Percentiles rank a stretch among this genome's conserved stretches.
phyloP scores from a whole-genome alignment of 192 early-diverging fungal genomes.

The Coemansia erecta region DNA sequence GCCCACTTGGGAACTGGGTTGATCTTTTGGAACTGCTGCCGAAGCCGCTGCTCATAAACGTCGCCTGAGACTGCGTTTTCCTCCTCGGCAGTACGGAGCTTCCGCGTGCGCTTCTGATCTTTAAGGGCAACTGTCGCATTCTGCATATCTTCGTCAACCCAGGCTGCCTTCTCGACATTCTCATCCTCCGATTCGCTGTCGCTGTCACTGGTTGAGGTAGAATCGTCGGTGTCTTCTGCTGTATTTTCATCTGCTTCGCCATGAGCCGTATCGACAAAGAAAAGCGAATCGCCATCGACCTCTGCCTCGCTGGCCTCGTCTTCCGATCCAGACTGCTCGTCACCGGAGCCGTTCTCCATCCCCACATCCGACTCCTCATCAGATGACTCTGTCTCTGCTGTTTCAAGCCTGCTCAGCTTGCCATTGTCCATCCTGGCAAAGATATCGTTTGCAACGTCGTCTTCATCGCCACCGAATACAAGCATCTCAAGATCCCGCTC shows the following conservation, averaged over 20 bases:
- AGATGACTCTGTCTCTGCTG: background rate
- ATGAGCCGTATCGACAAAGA: conserved; percentile 43
- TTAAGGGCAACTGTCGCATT: conserved; percentile 69
- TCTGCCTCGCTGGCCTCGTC: background rate
- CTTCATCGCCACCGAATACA: conserved; percentile 69
- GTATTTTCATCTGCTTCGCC: conserved; percentile 37
- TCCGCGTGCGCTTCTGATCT: conserved; percentile 62
- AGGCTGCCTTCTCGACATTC: conserved; percentile 57
- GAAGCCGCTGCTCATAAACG: conserved; percentile 82
- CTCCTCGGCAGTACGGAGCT: conserved; percentile 71
- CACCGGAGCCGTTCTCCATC: background rate
- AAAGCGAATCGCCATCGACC: conserved; percentile 18
- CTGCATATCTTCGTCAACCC: conserved; percentile 80
- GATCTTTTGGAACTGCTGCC: conserved; percentile 82
- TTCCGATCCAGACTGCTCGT: background rate
- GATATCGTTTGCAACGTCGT: conserved; percentile 11
- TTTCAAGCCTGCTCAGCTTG: background rate
- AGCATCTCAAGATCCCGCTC: conserved; percentile 73
- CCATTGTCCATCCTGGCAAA: conserved; percentile 20
- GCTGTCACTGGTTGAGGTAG: conserved; percentile 3
- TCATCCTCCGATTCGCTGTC: conserved; percentile 30
- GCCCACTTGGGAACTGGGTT: conserved; percentile 89
- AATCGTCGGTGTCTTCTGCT: conserved; percentile 10
- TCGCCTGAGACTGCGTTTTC: conserved; percentile 73
- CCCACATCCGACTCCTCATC: conserved; percentile 1